A percentile compares a stretch with the other conserved stretches of the same genome.
These are phyloP conservation scores for Micractinium conductrix DNA, from an alignment of 139 green algal species.

Conservation along the genomic window DNA sequence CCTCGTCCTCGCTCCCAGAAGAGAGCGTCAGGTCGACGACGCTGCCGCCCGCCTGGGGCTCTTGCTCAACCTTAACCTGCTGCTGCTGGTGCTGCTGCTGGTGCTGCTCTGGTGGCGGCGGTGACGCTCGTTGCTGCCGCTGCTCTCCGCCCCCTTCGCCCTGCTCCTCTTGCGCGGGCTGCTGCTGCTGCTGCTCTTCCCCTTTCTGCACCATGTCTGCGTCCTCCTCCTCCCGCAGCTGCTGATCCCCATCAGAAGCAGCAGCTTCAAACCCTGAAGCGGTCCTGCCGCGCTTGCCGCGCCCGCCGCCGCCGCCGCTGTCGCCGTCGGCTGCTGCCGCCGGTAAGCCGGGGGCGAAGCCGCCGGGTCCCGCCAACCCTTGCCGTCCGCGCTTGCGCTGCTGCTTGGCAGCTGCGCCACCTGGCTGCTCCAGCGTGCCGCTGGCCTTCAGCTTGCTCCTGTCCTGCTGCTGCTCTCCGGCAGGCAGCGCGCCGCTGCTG, in stretches of 20 bases:
- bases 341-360: too few species aligned
- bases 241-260: too few species aligned
- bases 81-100: background rate
- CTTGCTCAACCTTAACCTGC: too few species aligned
- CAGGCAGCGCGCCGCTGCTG: slow-evolving; percentile 7
- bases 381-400: background rate
- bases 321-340: slow-evolving; percentile 3
- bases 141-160: background rate
- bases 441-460: background rate
- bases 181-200: background rate
- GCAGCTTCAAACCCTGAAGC: too few species aligned
- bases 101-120: background rate
- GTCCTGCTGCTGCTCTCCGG: background rate
- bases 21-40: too few species aligned
- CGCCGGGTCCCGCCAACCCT: background rate
- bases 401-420: background rate
- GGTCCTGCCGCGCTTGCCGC: background rate
- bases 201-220: background rate
- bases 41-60: too few species aligned
- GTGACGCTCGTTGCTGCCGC: background rate
- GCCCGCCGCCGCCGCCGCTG: background rate
- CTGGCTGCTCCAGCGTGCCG: background rate
- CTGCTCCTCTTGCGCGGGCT: background rate
- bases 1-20: too few species aligned
- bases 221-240: too few species aligned